phyloP scores from a whole-genome alignment of 768 basidiomycete genomes.

The Lentinula guzmanii region DNA sequence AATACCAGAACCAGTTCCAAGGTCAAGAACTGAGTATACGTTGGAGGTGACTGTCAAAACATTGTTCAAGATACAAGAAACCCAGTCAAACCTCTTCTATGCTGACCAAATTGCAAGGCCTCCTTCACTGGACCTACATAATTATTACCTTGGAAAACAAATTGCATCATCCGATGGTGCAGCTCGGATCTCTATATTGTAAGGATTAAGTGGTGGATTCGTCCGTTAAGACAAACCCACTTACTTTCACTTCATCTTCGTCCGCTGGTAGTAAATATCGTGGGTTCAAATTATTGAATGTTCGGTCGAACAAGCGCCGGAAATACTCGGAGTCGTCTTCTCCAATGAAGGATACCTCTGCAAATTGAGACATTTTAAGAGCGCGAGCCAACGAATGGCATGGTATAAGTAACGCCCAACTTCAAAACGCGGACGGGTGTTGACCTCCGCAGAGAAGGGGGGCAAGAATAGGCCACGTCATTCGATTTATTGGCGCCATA shows the following conservation, averaged over 20 bases:
- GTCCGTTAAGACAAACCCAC: neutral
- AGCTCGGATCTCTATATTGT: constrained; percentile 55
- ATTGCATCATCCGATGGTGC: constrained; percentile 61
- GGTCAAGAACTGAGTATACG: constrained; percentile 46
- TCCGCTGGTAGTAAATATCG: constrained; percentile 64
- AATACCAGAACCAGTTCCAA: constrained; percentile 61
- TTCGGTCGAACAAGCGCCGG: constrained; percentile 43
- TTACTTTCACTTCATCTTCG: constrained; percentile 57
- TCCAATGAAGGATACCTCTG: constrained; percentile 27
- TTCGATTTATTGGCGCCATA: neutral
- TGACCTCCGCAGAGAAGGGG: neutral
- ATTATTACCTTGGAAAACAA: constrained; percentile 56
- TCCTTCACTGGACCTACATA: constrained; percentile 62
- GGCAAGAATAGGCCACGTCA: neutral
- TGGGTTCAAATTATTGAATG: constrained; percentile 48
- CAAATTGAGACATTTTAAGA: constrained; percentile 13
- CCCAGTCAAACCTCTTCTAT: constrained; percentile 30
- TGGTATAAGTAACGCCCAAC: constrained; percentile 1
- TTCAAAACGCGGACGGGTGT: neutral
- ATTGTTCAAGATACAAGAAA: constrained; percentile 3
- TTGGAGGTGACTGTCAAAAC: constrained; percentile 10
- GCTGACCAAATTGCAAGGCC: constrained; percentile 44
- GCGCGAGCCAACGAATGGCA: neutral
- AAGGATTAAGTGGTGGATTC: constrained; percentile 1
- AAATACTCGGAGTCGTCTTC: constrained; percentile 44